Percentiles rank a stretch among this genome's conserved stretches.
Conservation (phyloP, 2,329 filamentous ascomycete species). For the Cordyceps militaris region DNA sequence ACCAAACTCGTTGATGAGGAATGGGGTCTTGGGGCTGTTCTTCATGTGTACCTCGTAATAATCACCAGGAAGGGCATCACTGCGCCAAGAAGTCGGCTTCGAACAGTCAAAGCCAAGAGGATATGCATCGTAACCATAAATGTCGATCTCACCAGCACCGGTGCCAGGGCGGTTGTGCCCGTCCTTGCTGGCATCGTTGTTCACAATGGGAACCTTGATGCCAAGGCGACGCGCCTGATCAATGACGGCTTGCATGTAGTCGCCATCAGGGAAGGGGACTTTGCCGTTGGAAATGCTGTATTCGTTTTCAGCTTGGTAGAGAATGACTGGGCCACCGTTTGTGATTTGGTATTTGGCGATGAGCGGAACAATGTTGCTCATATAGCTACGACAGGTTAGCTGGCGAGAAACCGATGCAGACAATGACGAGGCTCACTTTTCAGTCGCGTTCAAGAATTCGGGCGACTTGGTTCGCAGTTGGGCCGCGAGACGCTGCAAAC, state of each 20-base stretch:
- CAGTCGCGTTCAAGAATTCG: slow-evolving; percentile 53
- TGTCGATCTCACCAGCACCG: slow-evolving; percentile 26
- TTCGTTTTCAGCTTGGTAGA: slow-evolving; percentile 68
- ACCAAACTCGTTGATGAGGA: slow-evolving; percentile 57
- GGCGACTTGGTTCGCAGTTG: slow-evolving; percentile 49
- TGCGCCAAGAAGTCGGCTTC: slow-evolving; percentile 48
- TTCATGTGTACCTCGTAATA: slow-evolving; percentile 47
- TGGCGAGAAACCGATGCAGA: background rate
- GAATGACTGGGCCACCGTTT: slow-evolving; percentile 63
- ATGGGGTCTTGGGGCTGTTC: slow-evolving; percentile 58
- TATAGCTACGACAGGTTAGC: slow-evolving; percentile 36
- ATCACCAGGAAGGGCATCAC: slow-evolving; percentile 46
- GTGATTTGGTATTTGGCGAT: slow-evolving; percentile 67
- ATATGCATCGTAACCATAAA: slow-evolving; percentile 40
- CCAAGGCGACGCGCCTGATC: slow-evolving; percentile 56
- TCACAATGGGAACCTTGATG: slow-evolving; percentile 62
- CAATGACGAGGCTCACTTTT: slow-evolving; percentile 37
- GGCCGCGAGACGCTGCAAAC: slow-evolving; percentile 57
- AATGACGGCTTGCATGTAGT: slow-evolving; percentile 61
- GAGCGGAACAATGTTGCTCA: slow-evolving; percentile 47
- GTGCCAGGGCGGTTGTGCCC: slow-evolving; percentile 18
- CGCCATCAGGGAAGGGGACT: slow-evolving; percentile 50
- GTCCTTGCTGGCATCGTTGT: slow-evolving; percentile 52
- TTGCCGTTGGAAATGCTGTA: slow-evolving; percentile 30
- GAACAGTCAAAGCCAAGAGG: slow-evolving; percentile 36